Evolutionary conservation across 2,329 filamentous ascomycete genomes (phyloP).

Genomic region (Aspergillus sp.): DNA sequence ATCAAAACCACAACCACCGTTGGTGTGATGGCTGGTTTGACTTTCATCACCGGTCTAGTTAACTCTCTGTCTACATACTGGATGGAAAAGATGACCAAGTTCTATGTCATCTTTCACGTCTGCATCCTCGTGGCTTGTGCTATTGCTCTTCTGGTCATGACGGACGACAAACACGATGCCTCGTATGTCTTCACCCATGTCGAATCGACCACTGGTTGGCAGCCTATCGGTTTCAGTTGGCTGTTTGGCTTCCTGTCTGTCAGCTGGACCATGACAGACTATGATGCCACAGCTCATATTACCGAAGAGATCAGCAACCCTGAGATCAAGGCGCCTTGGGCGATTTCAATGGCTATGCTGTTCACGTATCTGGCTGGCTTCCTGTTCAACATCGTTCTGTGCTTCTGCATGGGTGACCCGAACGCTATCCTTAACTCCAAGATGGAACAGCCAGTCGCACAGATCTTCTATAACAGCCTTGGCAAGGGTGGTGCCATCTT

Average conservation of each 20-base stretch:
- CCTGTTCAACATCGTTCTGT: conserved; percentile 6
- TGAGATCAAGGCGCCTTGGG: conserved; percentile 5
- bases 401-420: conserved; percentile 8
- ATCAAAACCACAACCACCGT: conserved; percentile 5
- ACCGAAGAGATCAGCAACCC: conserved; percentile 6
- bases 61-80: conserved; percentile 6
- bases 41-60: not conserved
- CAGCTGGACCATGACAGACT: conserved; percentile 5
- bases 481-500: not conserved
- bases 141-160: conserved; percentile 2
- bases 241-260: conserved; percentile 7
- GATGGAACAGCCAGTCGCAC: conserved; percentile 3
- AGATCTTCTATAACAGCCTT: conserved; percentile 8
- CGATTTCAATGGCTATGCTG: conserved; percentile 4
- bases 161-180: conserved; percentile 4
- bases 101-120: conserved; percentile 8
- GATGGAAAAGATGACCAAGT: conserved; percentile 10
- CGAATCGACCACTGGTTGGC: conserved; percentile 3
- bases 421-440: not conserved
- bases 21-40: conserved; percentile 6
- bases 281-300: not conserved
- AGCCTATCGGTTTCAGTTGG: conserved; percentile 1
- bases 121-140: not conserved
- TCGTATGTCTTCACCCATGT: conserved; percentile 5
- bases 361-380: conserved; percentile 7